Conservation (phyloP, 2,329 filamentous ascomycete genomes). For the Zasmidium citrigriseum region DNA sequence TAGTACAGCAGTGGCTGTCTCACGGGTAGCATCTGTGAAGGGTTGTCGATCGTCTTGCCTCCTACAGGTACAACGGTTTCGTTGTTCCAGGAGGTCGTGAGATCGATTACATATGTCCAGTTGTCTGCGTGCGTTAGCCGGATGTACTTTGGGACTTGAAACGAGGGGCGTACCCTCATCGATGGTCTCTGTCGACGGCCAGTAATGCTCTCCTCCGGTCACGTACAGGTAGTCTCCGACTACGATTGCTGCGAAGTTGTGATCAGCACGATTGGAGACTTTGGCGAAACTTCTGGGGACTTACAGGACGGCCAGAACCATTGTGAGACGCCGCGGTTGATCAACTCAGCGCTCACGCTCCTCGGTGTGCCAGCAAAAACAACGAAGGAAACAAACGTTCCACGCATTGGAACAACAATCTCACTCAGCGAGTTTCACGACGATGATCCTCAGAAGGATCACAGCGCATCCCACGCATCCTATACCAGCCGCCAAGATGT, state of each 20-base stretch:
- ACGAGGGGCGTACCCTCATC: background rate
- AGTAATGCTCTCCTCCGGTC: background rate
- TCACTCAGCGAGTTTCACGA: no score
- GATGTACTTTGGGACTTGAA: background rate
- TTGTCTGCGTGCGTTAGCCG: background rate
- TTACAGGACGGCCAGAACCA: background rate
- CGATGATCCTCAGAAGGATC: no score
- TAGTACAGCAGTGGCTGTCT: background rate
- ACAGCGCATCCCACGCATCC: no score
- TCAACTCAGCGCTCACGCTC: background rate
- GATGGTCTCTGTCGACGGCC: background rate
- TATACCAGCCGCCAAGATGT: no score
- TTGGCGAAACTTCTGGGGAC: background rate
- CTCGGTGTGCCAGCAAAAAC: no score
- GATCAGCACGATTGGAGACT: no score
- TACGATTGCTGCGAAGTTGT: background rate
- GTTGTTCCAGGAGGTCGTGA: background rate
- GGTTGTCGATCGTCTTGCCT: background rate
- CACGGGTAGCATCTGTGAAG: background rate
- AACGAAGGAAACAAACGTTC: no score
- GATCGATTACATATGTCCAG: background rate
- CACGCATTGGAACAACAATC: no score
- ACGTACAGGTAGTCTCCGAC: background rate
- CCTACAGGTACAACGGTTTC: background rate
- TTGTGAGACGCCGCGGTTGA: background rate